These are phyloP conservation scores for Zalerion maritima DNA, from an alignment of 495 filamentous ascomycete species.

Conservation along the genomic window DNA sequence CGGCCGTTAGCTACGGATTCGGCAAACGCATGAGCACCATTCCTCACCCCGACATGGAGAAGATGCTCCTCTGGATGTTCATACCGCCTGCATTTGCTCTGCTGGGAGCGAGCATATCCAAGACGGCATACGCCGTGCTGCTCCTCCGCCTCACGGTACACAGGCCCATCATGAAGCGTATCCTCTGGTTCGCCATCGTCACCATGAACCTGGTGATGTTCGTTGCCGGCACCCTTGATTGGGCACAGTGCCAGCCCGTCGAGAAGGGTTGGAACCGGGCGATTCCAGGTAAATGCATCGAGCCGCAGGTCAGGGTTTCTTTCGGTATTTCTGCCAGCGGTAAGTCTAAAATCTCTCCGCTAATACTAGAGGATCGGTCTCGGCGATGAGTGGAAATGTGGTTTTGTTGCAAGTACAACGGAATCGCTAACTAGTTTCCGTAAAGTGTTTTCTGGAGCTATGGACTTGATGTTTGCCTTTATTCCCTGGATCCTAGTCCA, in stretches of 20 bases:
- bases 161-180: constrained; percentile 7
- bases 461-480: no score
- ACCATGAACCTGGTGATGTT: constrained; percentile 16
- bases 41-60: constrained; percentile 2
- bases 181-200: constrained; percentile 14
- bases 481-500: no score
- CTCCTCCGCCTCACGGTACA: constrained; percentile 15
- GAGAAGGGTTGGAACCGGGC: constrained; percentile 10
- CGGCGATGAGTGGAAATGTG: no score
- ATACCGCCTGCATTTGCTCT: constrained; percentile 8
- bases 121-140: constrained; percentile 22
- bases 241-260: constrained; percentile 16
- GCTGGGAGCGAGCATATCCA: constrained; percentile 20
- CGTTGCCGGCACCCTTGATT: constrained; percentile 9
- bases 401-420: no score
- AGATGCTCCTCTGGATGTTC: constrained; percentile 5
- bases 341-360: no score
- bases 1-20: constrained; percentile 12
- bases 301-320: no score
- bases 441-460: no score
- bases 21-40: constrained; percentile 9
- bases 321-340: no score
- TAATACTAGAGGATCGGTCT: no score
- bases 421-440: no score
- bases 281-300: constrained; percentile 8